Base-by-base conservation (phyloP, 768 basidiomycete genomes). In the Tulasnella sp. region DNA sequence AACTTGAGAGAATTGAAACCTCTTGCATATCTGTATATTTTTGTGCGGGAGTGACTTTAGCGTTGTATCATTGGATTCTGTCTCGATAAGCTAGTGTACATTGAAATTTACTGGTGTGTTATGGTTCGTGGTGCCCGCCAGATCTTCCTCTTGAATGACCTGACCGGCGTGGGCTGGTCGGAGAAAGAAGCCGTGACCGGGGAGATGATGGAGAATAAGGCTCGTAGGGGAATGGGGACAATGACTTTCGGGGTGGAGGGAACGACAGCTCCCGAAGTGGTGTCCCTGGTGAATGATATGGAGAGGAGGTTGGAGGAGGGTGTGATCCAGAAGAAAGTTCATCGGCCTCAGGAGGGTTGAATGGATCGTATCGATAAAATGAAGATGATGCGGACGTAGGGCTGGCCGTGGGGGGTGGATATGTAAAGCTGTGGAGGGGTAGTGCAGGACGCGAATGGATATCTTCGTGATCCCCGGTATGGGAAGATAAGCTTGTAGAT, bases 11-110 rank as follows among this genome's bases (percentile, higher is more conserved):
- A 90, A 77, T 85, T 98, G 86, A 92, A 93, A 85, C 87, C 88
- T 83, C 83, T 95, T 83, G 97, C 96, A 55, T 98, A 99, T 87
- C 85, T 99, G 87, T 99, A 97, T 84, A 86, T 99, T 29, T 98
- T 95, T 82, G 94, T 96, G 86, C 88, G 87, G 84, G 84, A 86
- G 61, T 88, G 71, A 81, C 42, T 11, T 9, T 18, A 35, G 15
- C 13, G 32, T 26, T 67, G 61, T 35, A 35, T 67, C 15, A 15
- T 67, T 67, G 61, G 32, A 5, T 29, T 2, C 13, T 32, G 13
- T 67, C 61, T 6, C 15, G 32, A 35, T 35, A 35, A 67, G 29
- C 61, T 67, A 67, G 61, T 67, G 61, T 67, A 67, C 61, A 67
- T 26, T 67, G n/a, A 67, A 67, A 51, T 5, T 67, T 15, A 67